Evolutionary conservation across 768 basidiomycete genomes (phyloP).

Genomic region (Mycena capillaripes): DNA sequence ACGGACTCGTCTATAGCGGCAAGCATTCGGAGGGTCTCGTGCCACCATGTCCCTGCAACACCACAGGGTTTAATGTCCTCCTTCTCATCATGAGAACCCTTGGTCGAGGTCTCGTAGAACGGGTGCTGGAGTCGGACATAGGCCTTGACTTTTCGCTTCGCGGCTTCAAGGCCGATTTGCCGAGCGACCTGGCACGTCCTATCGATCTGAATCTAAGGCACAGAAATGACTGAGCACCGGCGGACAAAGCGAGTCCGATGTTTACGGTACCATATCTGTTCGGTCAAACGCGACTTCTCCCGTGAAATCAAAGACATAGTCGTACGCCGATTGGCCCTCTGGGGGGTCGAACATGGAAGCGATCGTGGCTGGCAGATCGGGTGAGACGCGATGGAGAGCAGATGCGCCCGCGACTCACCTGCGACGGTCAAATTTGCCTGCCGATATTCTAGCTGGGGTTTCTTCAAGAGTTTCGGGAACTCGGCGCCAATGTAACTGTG

Average conservation of each 20-base stretch:
- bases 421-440: constrained; percentile 86
- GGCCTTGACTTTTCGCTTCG: constrained; percentile 82
- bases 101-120: constrained; percentile 82
- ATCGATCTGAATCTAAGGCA: constrained; percentile 79
- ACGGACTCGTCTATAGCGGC: constrained; percentile 81
- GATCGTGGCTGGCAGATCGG: constrained; percentile 68
- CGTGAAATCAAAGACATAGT: constrained; percentile 88
- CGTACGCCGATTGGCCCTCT: constrained; percentile 76
- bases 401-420: constrained; percentile 56
- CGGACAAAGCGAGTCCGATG: constrained; percentile 40
- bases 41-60: constrained; percentile 88
- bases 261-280: constrained; percentile 71
- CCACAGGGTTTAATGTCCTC: constrained; percentile 81
- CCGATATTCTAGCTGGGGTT: constrained; percentile 81
- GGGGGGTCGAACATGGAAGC: constrained; percentile 79
- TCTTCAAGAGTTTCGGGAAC: constrained; percentile 78
- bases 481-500: constrained; percentile 82
- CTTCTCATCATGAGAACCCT: constrained; percentile 76
- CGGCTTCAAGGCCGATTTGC: constrained; percentile 81
- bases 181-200: constrained; percentile 79
- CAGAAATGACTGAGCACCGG: constrained; percentile 17
- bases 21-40: constrained; percentile 83
- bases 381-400: constrained; percentile 20
- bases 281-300: constrained; percentile 86
- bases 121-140: constrained; percentile 85